Conservation (phyloP, 2,329 filamentous ascomycete genomes). For the Periconia digitata region DNA sequence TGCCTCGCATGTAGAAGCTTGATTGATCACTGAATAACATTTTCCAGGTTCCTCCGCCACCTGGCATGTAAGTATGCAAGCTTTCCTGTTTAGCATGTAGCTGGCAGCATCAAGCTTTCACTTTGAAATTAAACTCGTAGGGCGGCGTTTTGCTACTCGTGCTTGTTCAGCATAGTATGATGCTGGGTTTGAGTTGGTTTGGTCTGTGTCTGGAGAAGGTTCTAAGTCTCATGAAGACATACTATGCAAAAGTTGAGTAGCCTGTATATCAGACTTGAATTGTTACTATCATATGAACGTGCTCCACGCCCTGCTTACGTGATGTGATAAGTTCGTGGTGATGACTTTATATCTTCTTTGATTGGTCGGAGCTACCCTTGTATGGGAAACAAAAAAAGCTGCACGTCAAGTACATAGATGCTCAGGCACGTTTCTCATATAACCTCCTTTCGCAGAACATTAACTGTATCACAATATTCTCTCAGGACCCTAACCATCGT, state of each 20-base stretch:
- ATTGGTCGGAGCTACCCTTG: slow-evolving; percentile 30
- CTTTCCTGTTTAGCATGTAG: not conserved
- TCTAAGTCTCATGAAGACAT: not conserved
- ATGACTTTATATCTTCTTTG: slow-evolving; percentile 16
- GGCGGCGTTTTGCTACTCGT: not conserved
- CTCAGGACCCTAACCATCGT: no score
- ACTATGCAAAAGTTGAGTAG: not conserved
- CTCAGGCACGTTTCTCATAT: no score
- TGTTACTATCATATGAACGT: not conserved
- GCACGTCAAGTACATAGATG: no score
- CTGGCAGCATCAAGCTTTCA: not conserved
- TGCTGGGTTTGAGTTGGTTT: not conserved
- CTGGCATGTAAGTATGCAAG: slow-evolving; percentile 31
- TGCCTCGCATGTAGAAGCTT: not conserved
- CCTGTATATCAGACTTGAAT: not conserved
- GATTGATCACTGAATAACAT: not conserved
- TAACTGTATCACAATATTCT: no score
- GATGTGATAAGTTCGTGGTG: not conserved
- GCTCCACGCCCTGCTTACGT: not conserved
- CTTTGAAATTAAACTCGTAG: not conserved
- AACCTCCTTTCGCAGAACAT: no score
- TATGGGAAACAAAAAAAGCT: no score
- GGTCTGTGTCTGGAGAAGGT: not conserved
- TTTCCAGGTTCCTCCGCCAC: slow-evolving; percentile 33
- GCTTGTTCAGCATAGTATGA: not conserved